Percentiles rank a stretch among this genome's conserved stretches.
phyloP scores from a whole-genome alignment of 352 stramenopile species.

The Globisporangium perplexum region DNA sequence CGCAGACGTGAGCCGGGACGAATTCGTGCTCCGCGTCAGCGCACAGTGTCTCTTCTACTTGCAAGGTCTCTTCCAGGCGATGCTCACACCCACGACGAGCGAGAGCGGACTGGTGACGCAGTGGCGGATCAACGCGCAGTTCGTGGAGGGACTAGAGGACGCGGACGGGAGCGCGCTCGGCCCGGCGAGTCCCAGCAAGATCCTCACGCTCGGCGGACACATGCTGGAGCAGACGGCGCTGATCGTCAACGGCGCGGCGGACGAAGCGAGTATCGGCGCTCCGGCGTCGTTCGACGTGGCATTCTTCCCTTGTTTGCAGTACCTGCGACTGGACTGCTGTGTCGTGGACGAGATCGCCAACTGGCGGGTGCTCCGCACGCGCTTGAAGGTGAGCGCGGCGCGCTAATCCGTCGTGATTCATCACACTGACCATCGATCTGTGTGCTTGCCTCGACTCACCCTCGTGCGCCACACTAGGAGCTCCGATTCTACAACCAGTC shows the following conservation, averaged over 20 bases:
- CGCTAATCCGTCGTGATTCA: not conserved
- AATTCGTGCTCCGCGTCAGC: conserved; percentile 12
- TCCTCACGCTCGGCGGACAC: conserved; percentile 12
- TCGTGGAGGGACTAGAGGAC: conserved; percentile 9
- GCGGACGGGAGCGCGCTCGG: conserved; percentile 5
- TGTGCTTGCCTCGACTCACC: not conserved
- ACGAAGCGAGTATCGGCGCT: conserved; percentile 3
- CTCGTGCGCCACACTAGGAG: not conserved
- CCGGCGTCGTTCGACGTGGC: conserved; percentile 14
- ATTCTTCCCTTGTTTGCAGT: conserved; percentile 15
- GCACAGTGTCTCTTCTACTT: conserved; percentile 17
- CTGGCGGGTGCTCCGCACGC: conserved; percentile 4
- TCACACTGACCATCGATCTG: not conserved
- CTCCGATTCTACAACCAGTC: conserved; percentile 11
- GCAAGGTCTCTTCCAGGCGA: conserved; percentile 15
- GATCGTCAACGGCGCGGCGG: conserved; percentile 1
- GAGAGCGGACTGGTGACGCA: conserved; percentile 13
- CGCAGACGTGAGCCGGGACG: conserved; percentile 1
- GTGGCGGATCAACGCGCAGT: conserved; percentile 12
- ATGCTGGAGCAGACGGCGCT: conserved; percentile 15
- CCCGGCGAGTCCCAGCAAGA: conserved; percentile 9
- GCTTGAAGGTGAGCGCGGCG: conserved; percentile 8
- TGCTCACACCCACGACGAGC: conserved; percentile 11
- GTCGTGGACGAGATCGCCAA: conserved; percentile 5
- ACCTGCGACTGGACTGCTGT: conserved; percentile 11